Conservation (phyloP, 2,329 filamentous ascomycete genomes). For the Dactylellina haptotyla region DNA sequence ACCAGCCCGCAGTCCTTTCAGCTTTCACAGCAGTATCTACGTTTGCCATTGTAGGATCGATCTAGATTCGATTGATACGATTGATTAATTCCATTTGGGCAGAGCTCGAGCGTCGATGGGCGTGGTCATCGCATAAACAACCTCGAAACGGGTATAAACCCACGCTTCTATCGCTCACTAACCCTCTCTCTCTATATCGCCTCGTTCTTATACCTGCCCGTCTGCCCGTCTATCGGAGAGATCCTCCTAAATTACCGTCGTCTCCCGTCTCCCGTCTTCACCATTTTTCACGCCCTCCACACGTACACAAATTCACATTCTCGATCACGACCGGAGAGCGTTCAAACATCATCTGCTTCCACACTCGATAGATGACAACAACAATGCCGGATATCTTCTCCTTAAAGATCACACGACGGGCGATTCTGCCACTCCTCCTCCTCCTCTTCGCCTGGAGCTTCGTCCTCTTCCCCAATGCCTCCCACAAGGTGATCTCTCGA, state of each 20-base stretch:
- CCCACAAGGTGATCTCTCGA: conserved; percentile 20
- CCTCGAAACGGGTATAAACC: conserved; percentile 32
- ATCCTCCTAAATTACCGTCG: no score
- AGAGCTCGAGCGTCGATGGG: no score
- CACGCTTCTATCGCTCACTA: conserved; percentile 1
- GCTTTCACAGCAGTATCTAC: no score
- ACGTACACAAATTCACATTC: no score
- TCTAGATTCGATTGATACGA: no score
- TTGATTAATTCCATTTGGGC: no score
- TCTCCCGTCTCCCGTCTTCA: no score
- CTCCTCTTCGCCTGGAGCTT: conserved; percentile 39
- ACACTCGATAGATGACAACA: not conserved
- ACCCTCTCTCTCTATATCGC: conserved; percentile 3
- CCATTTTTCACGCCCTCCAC: no score
- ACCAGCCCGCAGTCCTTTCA: no score
- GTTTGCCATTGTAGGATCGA: no score
- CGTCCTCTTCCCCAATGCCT: conserved; percentile 40
- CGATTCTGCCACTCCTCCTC: conserved; percentile 28
- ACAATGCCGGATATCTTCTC: conserved; percentile 10
- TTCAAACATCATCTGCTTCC: not conserved
- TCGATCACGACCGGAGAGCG: not conserved
- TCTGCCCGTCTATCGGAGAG: no score
- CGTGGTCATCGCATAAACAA: conserved; percentile 18
- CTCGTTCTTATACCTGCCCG: not conserved
- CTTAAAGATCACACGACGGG: conserved; percentile 16